phyloP scores from a whole-genome alignment of 2,329 filamentous ascomycete species.

The Calonectria hawksworthii region DNA sequence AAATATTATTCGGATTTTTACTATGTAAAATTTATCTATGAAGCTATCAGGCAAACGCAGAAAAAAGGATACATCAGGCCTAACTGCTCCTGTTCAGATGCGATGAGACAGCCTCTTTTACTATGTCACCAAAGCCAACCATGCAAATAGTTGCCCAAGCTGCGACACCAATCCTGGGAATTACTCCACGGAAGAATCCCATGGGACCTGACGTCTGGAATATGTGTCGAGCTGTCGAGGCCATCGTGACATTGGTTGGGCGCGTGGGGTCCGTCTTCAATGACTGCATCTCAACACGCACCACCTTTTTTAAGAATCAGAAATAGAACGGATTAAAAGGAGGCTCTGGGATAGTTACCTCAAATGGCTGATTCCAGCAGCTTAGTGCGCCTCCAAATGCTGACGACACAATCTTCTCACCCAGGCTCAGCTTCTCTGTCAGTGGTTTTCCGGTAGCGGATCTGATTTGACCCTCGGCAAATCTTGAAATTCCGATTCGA shows the following conservation, averaged over 20 bases:
- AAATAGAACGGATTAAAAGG: neutral
- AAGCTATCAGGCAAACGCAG: neutral
- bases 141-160: constrained; percentile 27
- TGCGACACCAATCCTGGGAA: constrained; percentile 26
- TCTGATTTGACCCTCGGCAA: constrained; percentile 17
- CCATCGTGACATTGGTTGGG: constrained; percentile 18
- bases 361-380: constrained; percentile 30
- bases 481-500: constrained; percentile 26
- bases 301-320: neutral
- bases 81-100: neutral
- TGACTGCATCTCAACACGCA: constrained; percentile 31
- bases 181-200: constrained; percentile 26
- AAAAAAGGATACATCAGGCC: neutral
- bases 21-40: neutral
- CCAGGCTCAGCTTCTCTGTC: constrained; percentile 4
- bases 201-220: neutral
- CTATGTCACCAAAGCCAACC: constrained; percentile 21
- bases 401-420: constrained; percentile 22
- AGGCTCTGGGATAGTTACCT: neutral
- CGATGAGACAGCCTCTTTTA: constrained; percentile 9
- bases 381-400: constrained; percentile 23
- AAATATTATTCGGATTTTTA: too few species aligned
- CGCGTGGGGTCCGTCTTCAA: constrained; percentile 20
- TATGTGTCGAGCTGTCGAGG: constrained; percentile 18
- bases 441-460: constrained; percentile 1